Conservation (phyloP, 106 monocot species). For the Allium fistulosum region DNA sequence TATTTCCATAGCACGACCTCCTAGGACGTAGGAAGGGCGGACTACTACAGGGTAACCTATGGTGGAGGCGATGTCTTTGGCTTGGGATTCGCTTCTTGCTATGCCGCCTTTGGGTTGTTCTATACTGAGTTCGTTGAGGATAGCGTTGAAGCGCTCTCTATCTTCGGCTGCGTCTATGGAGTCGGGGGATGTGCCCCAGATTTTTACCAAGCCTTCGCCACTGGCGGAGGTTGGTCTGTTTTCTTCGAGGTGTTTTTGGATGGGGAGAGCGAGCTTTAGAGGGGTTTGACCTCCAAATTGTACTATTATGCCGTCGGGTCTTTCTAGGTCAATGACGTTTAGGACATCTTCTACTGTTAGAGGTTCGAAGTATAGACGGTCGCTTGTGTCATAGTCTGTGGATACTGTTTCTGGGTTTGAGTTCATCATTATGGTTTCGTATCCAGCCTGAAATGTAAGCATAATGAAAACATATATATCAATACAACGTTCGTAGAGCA, state of each 20-base stretch:
- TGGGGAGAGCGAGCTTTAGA: slow-evolving; percentile 86
- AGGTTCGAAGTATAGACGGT: slow-evolving; percentile 93
- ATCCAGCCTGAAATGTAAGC: slow-evolving; percentile 47
- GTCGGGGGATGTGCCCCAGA: slow-evolving; percentile 97
- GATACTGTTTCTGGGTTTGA: slow-evolving; percentile 99
- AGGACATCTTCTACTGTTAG: slow-evolving; percentile 85
- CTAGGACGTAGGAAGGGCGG: slow-evolving; percentile 89
- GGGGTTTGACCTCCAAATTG: slow-evolving; percentile 99
- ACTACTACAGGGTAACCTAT: slow-evolving; percentile 98
- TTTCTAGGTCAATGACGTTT: slow-evolving; percentile 88
- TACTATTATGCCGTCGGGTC: slow-evolving; percentile 88
- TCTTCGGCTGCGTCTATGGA: slow-evolving; percentile 98
- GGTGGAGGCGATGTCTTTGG: slow-evolving; percentile 55
- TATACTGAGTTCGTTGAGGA: slow-evolving; percentile 70
- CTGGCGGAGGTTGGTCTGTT: slow-evolving; percentile 37
- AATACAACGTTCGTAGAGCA: too few relatives aligned
- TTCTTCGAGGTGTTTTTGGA: slow-evolving; percentile 69
- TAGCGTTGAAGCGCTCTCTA: slow-evolving; percentile 82
- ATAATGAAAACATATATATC: background rate
- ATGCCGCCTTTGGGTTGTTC: slow-evolving; percentile 95
- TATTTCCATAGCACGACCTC: slow-evolving; percentile 97
- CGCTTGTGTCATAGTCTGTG: slow-evolving; percentile 97
- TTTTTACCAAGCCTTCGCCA: slow-evolving; percentile 46
- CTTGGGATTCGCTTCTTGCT: slow-evolving; percentile 81
- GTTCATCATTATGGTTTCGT: slow-evolving; percentile 99